Evolutionary conservation across 2,329 filamentous ascomycete genomes (phyloP).

Genomic region (Stylonectria norvegica): DNA sequence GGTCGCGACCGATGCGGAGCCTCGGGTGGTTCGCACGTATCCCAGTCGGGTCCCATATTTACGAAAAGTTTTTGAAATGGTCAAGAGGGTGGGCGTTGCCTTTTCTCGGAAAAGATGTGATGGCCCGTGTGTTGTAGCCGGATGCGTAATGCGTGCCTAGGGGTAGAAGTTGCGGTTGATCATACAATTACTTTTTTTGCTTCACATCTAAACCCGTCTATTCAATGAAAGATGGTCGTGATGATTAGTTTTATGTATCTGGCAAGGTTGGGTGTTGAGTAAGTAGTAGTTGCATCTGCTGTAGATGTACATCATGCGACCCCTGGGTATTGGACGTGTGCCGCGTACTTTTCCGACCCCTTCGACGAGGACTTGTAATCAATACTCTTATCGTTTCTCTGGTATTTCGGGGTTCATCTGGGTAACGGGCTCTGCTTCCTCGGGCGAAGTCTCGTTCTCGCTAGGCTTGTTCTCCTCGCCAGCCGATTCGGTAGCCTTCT

Average conservation of each 20-base stretch:
- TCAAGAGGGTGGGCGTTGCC: constrained; percentile 50
- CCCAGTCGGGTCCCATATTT: constrained; percentile 53
- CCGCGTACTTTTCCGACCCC: too few species aligned
- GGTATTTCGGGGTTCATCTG: not conserved
- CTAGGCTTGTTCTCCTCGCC: not conserved
- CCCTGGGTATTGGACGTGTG: too few species aligned
- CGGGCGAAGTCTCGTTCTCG: not conserved
- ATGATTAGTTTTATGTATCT: constrained; percentile 16
- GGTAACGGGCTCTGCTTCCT: not conserved
- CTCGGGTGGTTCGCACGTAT: constrained; percentile 45
- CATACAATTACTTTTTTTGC: constrained; percentile 53
- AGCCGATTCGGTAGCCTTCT: constrained; percentile 30
- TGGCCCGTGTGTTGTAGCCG: constrained; percentile 50
- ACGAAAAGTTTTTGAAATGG: constrained; percentile 56
- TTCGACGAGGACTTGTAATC: not conserved
- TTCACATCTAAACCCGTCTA: constrained; percentile 36
- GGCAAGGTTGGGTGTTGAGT: not conserved
- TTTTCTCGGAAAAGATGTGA: constrained; percentile 46
- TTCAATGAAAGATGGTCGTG: constrained; percentile 26
- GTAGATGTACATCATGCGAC: too few species aligned
- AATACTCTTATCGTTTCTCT: constrained; percentile 5
- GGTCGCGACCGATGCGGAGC: constrained; percentile 43
- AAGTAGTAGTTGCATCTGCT: not conserved
- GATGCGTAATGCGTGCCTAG: constrained; percentile 47
- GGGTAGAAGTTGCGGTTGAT: constrained; percentile 54